Percentiles rank a stretch among this genome's conserved stretches.
These are phyloP conservation scores for Ceratobasidium theobromae DNA, from an alignment of 1,284 basidiomycete genomes.

Conservation along the genomic window DNA sequence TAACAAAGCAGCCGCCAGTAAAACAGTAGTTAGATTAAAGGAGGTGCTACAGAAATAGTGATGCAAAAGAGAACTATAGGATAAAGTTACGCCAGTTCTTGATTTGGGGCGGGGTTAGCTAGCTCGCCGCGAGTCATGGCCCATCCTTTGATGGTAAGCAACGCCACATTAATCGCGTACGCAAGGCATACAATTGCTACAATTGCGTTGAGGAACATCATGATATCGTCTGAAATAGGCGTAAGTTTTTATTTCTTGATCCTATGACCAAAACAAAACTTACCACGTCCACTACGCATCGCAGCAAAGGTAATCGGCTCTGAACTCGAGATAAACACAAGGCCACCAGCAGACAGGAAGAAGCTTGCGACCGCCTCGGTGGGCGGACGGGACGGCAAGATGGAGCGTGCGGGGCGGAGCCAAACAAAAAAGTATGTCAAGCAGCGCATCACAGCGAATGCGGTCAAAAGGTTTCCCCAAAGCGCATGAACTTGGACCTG, in stretches of 20 bases:
- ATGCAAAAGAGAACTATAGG: background rate
- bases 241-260: background rate
- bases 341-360: constrained; percentile 83
- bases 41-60: background rate
- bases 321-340: constrained; percentile 88
- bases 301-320: constrained; percentile 91
- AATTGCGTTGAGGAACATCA: constrained; percentile 82
- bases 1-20: background rate
- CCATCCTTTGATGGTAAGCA: constrained; percentile 80
- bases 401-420: constrained; percentile 69
- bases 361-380: constrained; percentile 90
- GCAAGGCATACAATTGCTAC: constrained; percentile 81
- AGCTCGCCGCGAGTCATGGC: constrained; percentile 35
- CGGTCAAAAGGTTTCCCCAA: constrained; percentile 91
- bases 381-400: constrained; percentile 88
- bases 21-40: background rate
- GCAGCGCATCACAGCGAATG: constrained; percentile 74
- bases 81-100: constrained; percentile 20
- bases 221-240: constrained; percentile 55
- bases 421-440: constrained; percentile 95
- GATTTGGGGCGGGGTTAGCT: background rate
- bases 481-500: constrained; percentile 87
- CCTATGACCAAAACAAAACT: constrained; percentile 42
- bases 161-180: constrained; percentile 73
- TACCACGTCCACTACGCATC: constrained; percentile 88